Evolutionary conservation across 306 rosid species (phyloP).

Genomic region (Biancaea sappan): DNA sequence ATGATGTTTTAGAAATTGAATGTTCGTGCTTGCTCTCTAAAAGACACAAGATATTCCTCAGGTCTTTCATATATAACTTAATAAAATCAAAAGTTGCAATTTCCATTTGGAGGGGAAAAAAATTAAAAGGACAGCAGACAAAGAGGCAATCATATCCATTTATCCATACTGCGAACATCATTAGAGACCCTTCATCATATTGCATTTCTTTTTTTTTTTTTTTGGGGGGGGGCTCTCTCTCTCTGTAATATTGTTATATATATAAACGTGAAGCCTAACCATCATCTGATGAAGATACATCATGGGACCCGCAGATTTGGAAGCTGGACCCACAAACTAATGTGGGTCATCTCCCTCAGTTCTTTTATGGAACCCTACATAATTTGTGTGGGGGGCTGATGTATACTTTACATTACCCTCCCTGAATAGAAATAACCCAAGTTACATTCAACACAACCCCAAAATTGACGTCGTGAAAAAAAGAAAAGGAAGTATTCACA

Average conservation of each 20-base stretch:
- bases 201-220: background rate
- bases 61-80: background rate
- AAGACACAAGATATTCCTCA: constrained; percentile 36
- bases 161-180: constrained; percentile 53
- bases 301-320: constrained; percentile 51
- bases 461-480: background rate
- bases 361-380: constrained; percentile 10
- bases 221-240: no score
- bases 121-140: constrained; percentile 16
- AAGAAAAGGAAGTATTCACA: constrained; percentile 18
- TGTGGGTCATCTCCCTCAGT: constrained; percentile 2
- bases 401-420: constrained; percentile 23
- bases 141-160: constrained; percentile 52
- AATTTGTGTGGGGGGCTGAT: constrained; percentile 1
- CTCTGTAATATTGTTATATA: constrained; percentile 60
- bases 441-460: background rate
- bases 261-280: constrained; percentile 79
- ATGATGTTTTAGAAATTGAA: constrained; percentile 30
- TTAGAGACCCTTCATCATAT: constrained; percentile 65
- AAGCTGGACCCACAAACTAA: constrained; percentile 46
- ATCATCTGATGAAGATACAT: constrained; percentile 64
- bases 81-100: background rate
- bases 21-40: no score
- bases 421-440: constrained; percentile 42
- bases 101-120: background rate